Base-by-base conservation (phyloP, 129 eudicot species). In the Oenanthe sinensis region DNA sequence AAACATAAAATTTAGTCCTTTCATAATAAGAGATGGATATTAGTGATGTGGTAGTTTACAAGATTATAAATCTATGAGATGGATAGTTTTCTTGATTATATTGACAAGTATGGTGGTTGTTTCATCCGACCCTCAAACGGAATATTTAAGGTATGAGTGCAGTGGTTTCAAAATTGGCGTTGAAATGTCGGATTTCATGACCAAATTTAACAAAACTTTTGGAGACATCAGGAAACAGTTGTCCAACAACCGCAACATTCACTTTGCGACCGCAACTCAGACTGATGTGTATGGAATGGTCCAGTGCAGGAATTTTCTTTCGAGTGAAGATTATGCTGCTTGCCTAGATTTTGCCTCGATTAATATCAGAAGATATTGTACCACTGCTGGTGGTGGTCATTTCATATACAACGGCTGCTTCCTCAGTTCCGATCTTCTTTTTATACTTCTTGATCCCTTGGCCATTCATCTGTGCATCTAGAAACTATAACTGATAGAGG, bases 261-360 rank as follows among this genome's bases (percentile, higher is more conserved):
- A 74, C 75, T 91, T 91, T 80, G 94, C 86, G 3, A 91, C 91
- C 5, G 82, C 88, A 7, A 77, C 83, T 46, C 88, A 80, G 77
- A 78, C 91, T 0, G 78, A 90, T 8, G 90, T 86, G 11, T 91
- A 87, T 30, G 94, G 84, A 4, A 48, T 89, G 89, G 92, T 75
- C 40, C 94, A 89, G 84, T 89, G 97, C 83, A 68, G 92, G 69
- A 85, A 91, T 39, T 91, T 89, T 83, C 78, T 91, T 77, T 84
- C 94, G 4, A 50, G 39, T 0, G 67, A 48, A 0, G 92, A 89
- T 60, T 91, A 94, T 49, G 42, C 87, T 24, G 81, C 88, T 24
- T 91, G 97, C 79, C 87, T 87, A 40, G 86, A 87, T 80, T 84
- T 77, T 6, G 91, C 92, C 3, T 86, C 77, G 40, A 3, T 37